Evolutionary conservation across 192 early-diverging fungal genomes (phyloP).

Genomic region (Phlyctochytrium planicorne): DNA sequence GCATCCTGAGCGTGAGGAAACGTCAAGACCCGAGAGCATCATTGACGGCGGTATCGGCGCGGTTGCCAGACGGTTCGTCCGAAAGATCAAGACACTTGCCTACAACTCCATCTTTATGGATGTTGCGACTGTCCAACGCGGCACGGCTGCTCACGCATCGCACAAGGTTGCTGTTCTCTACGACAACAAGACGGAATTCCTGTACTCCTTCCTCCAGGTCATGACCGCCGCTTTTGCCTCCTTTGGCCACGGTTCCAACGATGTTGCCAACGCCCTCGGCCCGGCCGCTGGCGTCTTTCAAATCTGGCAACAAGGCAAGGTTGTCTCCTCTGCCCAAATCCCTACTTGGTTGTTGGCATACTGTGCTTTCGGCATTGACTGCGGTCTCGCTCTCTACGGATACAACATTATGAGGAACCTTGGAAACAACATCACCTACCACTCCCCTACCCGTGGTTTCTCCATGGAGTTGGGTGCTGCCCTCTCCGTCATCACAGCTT

Average conservation of each 20-base stretch:
- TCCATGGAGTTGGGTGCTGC: slow-evolving; percentile 73
- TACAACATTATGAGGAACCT: slow-evolving; percentile 75
- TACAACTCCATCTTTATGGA: slow-evolving; percentile 31
- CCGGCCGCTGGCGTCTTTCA: slow-evolving; percentile 74
- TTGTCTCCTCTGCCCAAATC: slow-evolving; percentile 58
- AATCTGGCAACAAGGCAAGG: slow-evolving; percentile 57
- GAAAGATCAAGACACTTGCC: not conserved
- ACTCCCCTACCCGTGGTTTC: slow-evolving; percentile 79
- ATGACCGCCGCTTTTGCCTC: slow-evolving; percentile 79
- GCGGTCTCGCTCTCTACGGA: slow-evolving; percentile 74
- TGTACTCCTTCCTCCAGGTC: slow-evolving; percentile 82
- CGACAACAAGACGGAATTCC: slow-evolving; percentile 71
- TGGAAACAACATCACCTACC: slow-evolving; percentile 82
- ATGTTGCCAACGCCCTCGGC: slow-evolving; percentile 84
- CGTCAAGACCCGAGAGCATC: too few relatives aligned
- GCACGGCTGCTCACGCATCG: slow-evolving; percentile 34
- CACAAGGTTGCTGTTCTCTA: slow-evolving; percentile 68
- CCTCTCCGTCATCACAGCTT: slow-evolving; percentile 78
- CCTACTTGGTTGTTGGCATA: slow-evolving; percentile 75
- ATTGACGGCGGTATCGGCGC: too few relatives aligned
- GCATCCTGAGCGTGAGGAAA: too few relatives aligned
- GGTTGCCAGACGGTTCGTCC: too few relatives aligned
- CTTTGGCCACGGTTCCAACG: slow-evolving; percentile 84
- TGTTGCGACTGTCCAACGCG: slow-evolving; percentile 35
- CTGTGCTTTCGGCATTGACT: slow-evolving; percentile 72